Evolutionary conservation across 2,329 filamentous ascomycete species (phyloP).

Genomic region (Cercospora sp.): DNA sequence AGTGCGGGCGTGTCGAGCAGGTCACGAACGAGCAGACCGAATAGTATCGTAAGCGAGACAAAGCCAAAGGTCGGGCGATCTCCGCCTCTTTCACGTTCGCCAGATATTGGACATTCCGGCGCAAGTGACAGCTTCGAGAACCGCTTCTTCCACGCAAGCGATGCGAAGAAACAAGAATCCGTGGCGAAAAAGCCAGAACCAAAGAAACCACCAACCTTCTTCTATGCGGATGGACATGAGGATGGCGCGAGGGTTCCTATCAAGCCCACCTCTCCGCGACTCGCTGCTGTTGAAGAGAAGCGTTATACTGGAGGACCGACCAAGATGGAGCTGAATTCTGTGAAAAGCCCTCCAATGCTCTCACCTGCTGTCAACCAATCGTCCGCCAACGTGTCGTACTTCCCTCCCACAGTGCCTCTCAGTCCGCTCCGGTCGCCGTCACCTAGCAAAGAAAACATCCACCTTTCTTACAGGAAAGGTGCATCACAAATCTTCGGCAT

Average conservation of each 20-base stretch:
- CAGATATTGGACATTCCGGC: slow-evolving; percentile 27
- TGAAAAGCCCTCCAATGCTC: slow-evolving; percentile 34
- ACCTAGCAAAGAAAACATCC: slow-evolving; percentile 50
- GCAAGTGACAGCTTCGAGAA: slow-evolving; percentile 43
- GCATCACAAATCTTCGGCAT: slow-evolving; percentile 50
- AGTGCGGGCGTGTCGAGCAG: slow-evolving; percentile 4
- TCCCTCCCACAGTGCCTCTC: slow-evolving; percentile 30
- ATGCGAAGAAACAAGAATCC: slow-evolving; percentile 52
- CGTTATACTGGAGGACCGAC: slow-evolving; percentile 27
- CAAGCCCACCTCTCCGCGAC: slow-evolving; percentile 43
- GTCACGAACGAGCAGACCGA: slow-evolving; percentile 36
- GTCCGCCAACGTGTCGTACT: slow-evolving; percentile 36
- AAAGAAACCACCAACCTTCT: slow-evolving; percentile 52
- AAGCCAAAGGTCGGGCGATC: slow-evolving; percentile 27
- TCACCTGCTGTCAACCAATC: slow-evolving; percentile 38
- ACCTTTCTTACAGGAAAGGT: slow-evolving; percentile 52
- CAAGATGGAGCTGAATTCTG: slow-evolving; percentile 21
- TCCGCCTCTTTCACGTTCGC: slow-evolving; percentile 40
- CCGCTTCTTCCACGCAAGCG: slow-evolving; percentile 92
- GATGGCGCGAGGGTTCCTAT: slow-evolving; percentile 42
- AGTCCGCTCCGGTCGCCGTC: slow-evolving; percentile 43
- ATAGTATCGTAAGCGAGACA: slow-evolving; percentile 41
- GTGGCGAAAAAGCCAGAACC: slow-evolving; percentile 39
- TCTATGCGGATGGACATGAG: slow-evolving; percentile 54
- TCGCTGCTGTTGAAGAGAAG: slow-evolving; percentile 34